Percentiles rank a stretch among this genome's conserved stretches.
Evolutionary conservation across 305 asterid genomes (phyloP).

Genomic region (Nicotiana rustica): DNA sequence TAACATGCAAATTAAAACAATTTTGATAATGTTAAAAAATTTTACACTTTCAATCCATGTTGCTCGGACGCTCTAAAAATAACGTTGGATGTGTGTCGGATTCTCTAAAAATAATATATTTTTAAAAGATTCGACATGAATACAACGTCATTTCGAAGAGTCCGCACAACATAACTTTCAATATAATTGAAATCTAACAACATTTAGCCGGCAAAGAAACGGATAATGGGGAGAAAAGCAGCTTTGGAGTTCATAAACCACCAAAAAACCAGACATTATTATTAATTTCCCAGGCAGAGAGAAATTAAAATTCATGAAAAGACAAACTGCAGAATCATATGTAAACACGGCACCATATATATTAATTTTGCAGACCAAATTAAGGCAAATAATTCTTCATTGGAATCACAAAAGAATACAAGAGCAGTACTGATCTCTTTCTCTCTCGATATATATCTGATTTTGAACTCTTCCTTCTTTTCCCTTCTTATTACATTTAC

Average conservation of each 20-base stretch:
- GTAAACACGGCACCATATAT: not conserved
- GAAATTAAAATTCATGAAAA: conserved; percentile 15
- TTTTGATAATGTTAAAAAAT: too few species aligned
- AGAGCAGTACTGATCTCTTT: not conserved
- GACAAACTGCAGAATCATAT: conserved; percentile 11
- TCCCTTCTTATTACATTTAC: not conserved
- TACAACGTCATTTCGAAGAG: too few species aligned
- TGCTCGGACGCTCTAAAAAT: too few species aligned
- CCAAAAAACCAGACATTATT: not conserved
- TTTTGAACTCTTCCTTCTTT: not conserved
- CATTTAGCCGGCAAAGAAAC: conserved; percentile 14
- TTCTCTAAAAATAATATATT: too few species aligned
- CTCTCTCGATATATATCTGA: not conserved
- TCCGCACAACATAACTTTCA: too few species aligned
- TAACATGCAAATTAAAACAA: not conserved
- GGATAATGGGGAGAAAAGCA: conserved; percentile 30
- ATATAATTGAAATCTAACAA: not conserved
- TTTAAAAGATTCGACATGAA: too few species aligned
- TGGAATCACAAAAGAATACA: conserved; percentile 21
- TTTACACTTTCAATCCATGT: not conserved
- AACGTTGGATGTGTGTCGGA: too few species aligned
- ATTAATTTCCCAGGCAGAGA: not conserved
- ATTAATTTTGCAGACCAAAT: not conserved
- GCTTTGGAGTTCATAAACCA: conserved; percentile 24
- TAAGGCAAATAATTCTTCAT: conserved; percentile 31